Evolutionary conservation across 2,329 filamentous ascomycete genomes (phyloP).

Genomic region (Colletotrichum liriopes): DNA sequence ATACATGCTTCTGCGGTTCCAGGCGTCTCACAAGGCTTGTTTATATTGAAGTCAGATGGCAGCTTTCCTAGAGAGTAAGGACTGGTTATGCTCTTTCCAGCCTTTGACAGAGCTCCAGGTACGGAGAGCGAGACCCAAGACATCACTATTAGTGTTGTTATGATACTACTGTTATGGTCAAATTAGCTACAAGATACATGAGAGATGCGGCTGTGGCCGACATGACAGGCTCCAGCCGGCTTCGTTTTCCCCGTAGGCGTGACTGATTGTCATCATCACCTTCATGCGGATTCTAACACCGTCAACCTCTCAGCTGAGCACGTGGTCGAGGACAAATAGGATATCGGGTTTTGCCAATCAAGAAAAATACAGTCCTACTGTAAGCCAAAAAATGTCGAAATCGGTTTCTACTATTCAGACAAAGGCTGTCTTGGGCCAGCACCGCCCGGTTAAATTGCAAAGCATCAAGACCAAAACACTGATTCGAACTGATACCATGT

Average conservation of each 20-base stretch:
- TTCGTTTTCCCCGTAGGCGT: not conserved
- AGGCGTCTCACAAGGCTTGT: not conserved
- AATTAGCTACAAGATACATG: not conserved
- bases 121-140: not conserved
- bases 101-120: not conserved
- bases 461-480: not conserved
- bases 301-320: not conserved
- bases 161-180: not conserved
- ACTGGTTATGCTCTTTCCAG: not conserved
- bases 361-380: not conserved
- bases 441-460: not conserved
- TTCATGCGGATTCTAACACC: too few species aligned
- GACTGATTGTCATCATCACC: not conserved
- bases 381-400: not conserved
- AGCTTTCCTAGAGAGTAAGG: not conserved
- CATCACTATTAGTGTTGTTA: not conserved
- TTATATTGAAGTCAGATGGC: not conserved
- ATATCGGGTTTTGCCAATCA: not conserved
- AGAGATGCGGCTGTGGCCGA: not conserved
- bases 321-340: not conserved
- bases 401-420: not conserved
- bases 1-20: too few species aligned
- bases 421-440: not conserved
- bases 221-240: not conserved
- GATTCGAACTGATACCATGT: not conserved